A percentile compares a stretch with the other conserved stretches of the same genome.
Conservation (phyloP, 164 flowering plant genomes). For the Magnolia kwangsiensis region DNA sequence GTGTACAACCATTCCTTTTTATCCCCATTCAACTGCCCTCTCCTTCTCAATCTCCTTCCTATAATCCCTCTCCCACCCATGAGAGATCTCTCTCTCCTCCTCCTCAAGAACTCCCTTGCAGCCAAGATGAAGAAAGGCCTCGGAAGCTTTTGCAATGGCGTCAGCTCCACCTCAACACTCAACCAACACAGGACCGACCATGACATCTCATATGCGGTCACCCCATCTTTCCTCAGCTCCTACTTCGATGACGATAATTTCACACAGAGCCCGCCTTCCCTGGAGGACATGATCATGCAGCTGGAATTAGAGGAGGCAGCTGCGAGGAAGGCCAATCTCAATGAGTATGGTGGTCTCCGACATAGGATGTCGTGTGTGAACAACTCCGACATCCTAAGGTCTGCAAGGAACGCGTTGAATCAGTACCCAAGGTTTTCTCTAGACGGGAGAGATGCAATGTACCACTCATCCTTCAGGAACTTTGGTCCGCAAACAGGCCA, state of each 20-base stretch:
- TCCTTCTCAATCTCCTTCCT: neutral
- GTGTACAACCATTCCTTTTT: neutral
- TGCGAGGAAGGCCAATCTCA: slow-evolving; percentile 36
- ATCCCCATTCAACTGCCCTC: neutral
- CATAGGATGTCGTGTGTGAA: slow-evolving; percentile 82
- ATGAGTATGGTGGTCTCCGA: slow-evolving; percentile 4
- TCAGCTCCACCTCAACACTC: slow-evolving; percentile 72
- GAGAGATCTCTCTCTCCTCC: slow-evolving; percentile 65
- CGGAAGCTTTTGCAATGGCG: slow-evolving; percentile 31
- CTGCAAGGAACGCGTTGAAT: slow-evolving; percentile 78
- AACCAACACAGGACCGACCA: slow-evolving; percentile 37
- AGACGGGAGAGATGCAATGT: slow-evolving; percentile 84
- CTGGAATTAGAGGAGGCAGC: slow-evolving; percentile 70
- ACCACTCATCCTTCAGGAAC: slow-evolving; percentile 62
- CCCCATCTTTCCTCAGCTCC: slow-evolving; percentile 12
- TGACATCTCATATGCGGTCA: slow-evolving; percentile 6
- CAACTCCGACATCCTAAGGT: slow-evolving; percentile 70
- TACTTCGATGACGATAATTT: slow-evolving; percentile 9
- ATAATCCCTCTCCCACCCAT: slow-evolving; percentile 18
- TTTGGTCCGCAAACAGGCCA: neutral
- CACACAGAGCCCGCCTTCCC: slow-evolving; percentile 31
- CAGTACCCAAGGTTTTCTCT: slow-evolving; percentile 94
- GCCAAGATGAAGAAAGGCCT: slow-evolving; percentile 58
- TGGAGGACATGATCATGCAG: slow-evolving; percentile 85
- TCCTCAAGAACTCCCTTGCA: slow-evolving; percentile 54